Percentiles rank a stretch among this genome's conserved stretches.
Evolutionary conservation across 306 rosid species (phyloP).

Genomic region (Inga oerstediana): DNA sequence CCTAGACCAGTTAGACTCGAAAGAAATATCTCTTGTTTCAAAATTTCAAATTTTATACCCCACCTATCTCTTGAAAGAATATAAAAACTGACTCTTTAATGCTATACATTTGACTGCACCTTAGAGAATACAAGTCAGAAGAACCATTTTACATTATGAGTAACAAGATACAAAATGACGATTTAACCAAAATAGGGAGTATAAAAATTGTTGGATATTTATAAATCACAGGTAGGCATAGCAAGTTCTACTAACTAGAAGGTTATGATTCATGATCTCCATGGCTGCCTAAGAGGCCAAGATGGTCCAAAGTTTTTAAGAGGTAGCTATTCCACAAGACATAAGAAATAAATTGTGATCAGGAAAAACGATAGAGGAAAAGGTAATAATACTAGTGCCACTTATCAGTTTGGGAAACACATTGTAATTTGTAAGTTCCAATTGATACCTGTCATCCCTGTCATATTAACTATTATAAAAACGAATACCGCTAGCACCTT

Average conservation of each 20-base stretch:
- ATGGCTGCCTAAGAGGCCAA: too few relatives aligned
- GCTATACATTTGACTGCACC: slow-evolving; percentile 6
- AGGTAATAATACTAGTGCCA: not conserved
- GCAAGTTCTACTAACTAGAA: not conserved
- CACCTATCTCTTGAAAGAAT: slow-evolving; percentile 1
- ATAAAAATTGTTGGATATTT: not conserved
- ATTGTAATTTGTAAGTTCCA: not conserved
- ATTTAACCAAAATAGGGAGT: not conserved
- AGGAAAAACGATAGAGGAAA: not conserved
- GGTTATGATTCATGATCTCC: too few relatives aligned
- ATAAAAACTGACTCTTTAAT: slow-evolving; percentile 4
- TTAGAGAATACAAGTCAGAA: slow-evolving; percentile 4
- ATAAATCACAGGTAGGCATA: not conserved
- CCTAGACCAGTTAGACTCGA: slow-evolving; percentile 4
- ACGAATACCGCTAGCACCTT: slow-evolving; percentile 4
- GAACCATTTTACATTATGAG: slow-evolving; percentile 10
- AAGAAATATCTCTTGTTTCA: not conserved
- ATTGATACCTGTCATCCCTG: not conserved
- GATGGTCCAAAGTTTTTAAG: too few relatives aligned
- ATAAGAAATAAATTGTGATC: not conserved
- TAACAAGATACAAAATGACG: slow-evolving; percentile 6
- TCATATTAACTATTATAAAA: slow-evolving; percentile 2
- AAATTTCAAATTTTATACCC: not conserved
- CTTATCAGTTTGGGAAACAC: slow-evolving; percentile 6
- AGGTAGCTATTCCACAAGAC: not conserved